Base-by-base conservation (phyloP, 768 basidiomycete species). In the Bullera alba region DNA sequence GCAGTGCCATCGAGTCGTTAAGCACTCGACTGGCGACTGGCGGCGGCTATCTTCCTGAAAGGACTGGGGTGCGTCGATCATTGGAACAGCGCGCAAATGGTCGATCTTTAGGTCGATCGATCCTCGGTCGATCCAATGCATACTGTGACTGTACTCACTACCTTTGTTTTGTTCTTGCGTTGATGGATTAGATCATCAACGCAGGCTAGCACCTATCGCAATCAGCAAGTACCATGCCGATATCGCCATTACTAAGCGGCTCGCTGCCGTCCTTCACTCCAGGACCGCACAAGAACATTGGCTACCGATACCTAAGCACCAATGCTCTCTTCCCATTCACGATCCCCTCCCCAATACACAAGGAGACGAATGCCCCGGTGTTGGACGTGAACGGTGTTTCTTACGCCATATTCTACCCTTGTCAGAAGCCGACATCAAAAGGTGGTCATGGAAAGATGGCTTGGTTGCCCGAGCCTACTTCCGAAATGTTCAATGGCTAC, bases 341-440 rank as follows among this genome's bases (percentile, higher is more conserved):
- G 0, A 38, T 44, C 23, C 48, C 51, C 7, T 49, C 51, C 2
- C 60, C 63, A 14, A 54, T 23, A 1, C 47, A 46, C 49, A 30
- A 8, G 1, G 35, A 22, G 2, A 56, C 51, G 5, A 42, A 39
- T 1, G 6, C 21, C 16, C 53, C 60, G 22, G 54, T 50, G 7
- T 36, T 61, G n/a, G 37, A 56, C 22, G 28, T 60, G 1, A 27
- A 53, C 23, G 43, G 56, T 28, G 46, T 65, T 21, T 50, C 52
- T 4, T 65, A 65, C 50, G 50, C 55, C 2, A 47, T 65, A 3
- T 65, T 55, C 34, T 65, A 65, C 30, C 63, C 63, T 25, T 42
- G 39, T 17, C 14, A 10, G 29, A 45, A 10, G 29, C n/a, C n/a
- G n/a, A n/a, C n/a, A n/a, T n/a, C n/a, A n/a, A 30, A 30, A 23